These are phyloP conservation scores for Arthrocladium fulminans DNA, from an alignment of 2,329 filamentous ascomycete species.

Conservation along the genomic window DNA sequence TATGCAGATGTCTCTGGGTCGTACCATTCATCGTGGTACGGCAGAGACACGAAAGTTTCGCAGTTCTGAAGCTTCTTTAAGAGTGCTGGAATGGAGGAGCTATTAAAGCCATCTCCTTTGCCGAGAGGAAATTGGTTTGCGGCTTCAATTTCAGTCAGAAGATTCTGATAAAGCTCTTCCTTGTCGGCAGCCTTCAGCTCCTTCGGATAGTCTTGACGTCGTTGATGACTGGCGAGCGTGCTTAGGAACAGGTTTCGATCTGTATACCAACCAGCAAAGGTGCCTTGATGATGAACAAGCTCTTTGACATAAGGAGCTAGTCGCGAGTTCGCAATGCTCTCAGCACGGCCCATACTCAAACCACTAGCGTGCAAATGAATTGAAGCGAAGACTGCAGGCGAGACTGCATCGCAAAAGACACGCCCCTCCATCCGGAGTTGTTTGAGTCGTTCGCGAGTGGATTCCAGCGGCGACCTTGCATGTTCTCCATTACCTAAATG, in stretches of 20 bases:
- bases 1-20: slow-evolving; percentile 7
- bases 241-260: neutral
- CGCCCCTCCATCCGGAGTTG: neutral
- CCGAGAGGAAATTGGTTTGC: neutral
- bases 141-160: slow-evolving; percentile 1
- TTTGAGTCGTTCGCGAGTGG: slow-evolving; percentile 3
- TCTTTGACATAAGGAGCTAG: slow-evolving; percentile 3
- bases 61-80: neutral
- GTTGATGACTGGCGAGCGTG: neutral
- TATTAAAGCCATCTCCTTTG: neutral
- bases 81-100: neutral
- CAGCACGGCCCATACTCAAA: neutral
- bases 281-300: slow-evolving; percentile 5
- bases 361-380: slow-evolving; percentile 2
- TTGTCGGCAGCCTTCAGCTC: neutral
- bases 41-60: neutral
- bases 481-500: neutral
- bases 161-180: neutral
- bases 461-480: neutral
- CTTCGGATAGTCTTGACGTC: slow-evolving; percentile 2
- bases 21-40: slow-evolving; percentile 4
- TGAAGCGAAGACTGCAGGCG: slow-evolving; percentile 5
- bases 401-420: slow-evolving; percentile 4
- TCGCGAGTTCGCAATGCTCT: neutral
- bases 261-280: neutral